Evolutionary conservation across 202 grass and related monocot genomes (phyloP).

Genomic region (Saccharum hybrid): DNA sequence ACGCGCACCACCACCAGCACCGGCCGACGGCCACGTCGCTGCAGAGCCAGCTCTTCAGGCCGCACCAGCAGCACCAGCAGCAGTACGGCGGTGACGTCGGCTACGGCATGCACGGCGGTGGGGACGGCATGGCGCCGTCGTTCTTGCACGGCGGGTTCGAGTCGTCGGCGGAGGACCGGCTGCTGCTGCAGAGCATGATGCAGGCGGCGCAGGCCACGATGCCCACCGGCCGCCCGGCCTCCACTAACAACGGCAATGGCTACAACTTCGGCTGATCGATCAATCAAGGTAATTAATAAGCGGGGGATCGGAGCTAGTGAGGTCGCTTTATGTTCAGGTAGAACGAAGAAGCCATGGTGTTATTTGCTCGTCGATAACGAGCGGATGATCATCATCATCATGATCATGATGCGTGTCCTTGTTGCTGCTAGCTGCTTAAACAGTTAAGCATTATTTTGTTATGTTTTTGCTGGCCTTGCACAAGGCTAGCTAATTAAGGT

Average conservation of each 20-base stretch:
- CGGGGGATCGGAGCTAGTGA: no score
- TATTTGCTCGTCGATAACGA: background rate
- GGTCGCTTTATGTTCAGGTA: background rate
- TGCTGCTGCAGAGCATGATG: conserved; percentile 61
- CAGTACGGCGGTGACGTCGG: conserved; percentile 2
- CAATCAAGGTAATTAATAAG: conserved; percentile 33
- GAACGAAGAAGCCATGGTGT: no score
- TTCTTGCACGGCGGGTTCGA: conserved; percentile 50
- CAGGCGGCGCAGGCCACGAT: conserved; percentile 67
- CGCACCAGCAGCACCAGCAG: conserved; percentile 48
- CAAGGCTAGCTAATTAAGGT: conserved; percentile 31
- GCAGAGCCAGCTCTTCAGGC: conserved; percentile 60
- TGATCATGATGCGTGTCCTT: background rate
- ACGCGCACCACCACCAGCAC: conserved; percentile 48
- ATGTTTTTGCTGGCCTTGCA: conserved; percentile 49
- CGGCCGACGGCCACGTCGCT: conserved; percentile 19
- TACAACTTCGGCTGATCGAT: conserved; percentile 63
- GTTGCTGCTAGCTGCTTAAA: background rate
- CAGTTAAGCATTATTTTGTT: background rate
- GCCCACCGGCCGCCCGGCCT: conserved; percentile 40
- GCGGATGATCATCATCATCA: background rate
- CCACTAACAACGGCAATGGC: conserved; percentile 63
- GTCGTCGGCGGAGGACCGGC: conserved; percentile 51
- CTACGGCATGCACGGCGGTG: conserved; percentile 31
- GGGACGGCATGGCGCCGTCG: conserved; percentile 42